Percentiles rank a stretch among this genome's conserved stretches.
These are phyloP conservation scores for Coemansia guatemalensis DNA, from an alignment of 192 early-diverging fungal genomes.

Conservation along the genomic window DNA sequence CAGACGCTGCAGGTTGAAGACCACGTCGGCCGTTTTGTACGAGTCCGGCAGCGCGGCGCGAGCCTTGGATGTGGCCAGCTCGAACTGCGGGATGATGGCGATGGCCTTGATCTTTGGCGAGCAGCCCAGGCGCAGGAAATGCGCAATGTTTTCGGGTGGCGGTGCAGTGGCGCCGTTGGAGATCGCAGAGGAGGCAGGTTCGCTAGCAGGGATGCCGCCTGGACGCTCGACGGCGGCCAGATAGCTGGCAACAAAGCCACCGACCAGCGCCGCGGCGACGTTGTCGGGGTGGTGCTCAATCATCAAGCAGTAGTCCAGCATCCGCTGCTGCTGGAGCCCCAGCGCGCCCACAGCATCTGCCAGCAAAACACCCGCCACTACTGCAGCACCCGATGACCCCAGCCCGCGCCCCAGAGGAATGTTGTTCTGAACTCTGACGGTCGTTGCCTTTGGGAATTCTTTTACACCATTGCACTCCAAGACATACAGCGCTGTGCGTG, in stretches of 20 bases:
- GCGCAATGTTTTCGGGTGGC: slow-evolving; percentile 67
- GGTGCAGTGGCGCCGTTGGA: slow-evolving; percentile 15
- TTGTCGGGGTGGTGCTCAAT: slow-evolving; percentile 99
- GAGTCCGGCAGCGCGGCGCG: slow-evolving; percentile 76
- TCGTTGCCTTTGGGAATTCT: slow-evolving; percentile 62
- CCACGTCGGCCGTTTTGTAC: slow-evolving; percentile 81
- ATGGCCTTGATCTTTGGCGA: slow-evolving; percentile 70
- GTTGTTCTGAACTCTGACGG: slow-evolving; percentile 80
- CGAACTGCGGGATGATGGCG: slow-evolving; percentile 85
- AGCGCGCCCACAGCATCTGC: slow-evolving; percentile 76
- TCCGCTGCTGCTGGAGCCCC: slow-evolving; percentile 64
- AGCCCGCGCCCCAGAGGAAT: slow-evolving; percentile 96
- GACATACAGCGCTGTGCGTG: slow-evolving; percentile 89
- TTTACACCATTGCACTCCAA: slow-evolving; percentile 66
- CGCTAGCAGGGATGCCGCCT: slow-evolving; percentile 38
- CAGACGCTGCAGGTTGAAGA: slow-evolving; percentile 91
- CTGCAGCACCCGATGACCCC: slow-evolving; percentile 95
- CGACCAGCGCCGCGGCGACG: slow-evolving; percentile 89
- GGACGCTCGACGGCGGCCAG: slow-evolving; percentile 56
- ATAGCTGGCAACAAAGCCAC: slow-evolving; percentile 93
- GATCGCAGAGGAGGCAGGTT: slow-evolving; percentile 18
- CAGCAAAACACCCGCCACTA: slow-evolving; percentile 88
- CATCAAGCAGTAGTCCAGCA: slow-evolving; percentile 90
- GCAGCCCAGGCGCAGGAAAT: slow-evolving; percentile 69
- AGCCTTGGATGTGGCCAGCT: slow-evolving; percentile 90